Evolutionary conservation across 805 yeast genomes (phyloP).

Genomic region (Candida taoyuanica): DNA sequence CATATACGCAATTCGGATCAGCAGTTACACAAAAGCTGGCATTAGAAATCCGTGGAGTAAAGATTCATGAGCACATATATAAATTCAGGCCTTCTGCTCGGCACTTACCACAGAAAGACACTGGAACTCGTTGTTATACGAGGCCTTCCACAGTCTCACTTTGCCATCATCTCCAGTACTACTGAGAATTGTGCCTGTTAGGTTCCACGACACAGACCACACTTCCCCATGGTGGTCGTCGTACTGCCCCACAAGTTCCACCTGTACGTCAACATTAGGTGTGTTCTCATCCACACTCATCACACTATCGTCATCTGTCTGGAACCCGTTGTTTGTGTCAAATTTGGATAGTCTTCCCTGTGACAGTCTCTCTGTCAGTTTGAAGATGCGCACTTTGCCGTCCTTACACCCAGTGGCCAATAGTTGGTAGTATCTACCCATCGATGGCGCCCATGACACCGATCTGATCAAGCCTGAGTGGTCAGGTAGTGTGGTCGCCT

Average conservation of each 20-base stretch:
- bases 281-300: slow-evolving; percentile 24
- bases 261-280: slow-evolving; percentile 31
- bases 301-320: slow-evolving; percentile 12
- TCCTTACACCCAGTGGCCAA: slow-evolving; percentile 96
- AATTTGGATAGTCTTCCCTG: slow-evolving; percentile 5
- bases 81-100: slow-evolving; percentile 29
- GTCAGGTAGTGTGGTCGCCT: slow-evolving; percentile 68
- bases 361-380: slow-evolving; percentile 45
- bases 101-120: slow-evolving; percentile 84
- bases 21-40: neutral
- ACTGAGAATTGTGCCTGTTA: slow-evolving; percentile 87
- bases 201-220: slow-evolving; percentile 95
- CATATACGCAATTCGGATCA: neutral
- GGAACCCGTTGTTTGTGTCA: slow-evolving; percentile 1
- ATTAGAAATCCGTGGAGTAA: too few species aligned
- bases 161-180: slow-evolving; percentile 96
- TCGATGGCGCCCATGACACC: slow-evolving; percentile 94
- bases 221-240: slow-evolving; percentile 84
- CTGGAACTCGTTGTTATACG: slow-evolving; percentile 79
- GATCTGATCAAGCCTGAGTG: slow-evolving; percentile 84
- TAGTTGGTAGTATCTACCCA: slow-evolving; percentile 84
- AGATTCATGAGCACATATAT: neutral
- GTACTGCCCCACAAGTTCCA: slow-evolving; percentile 62
- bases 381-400: slow-evolving; percentile 84
- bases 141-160: slow-evolving; percentile 86